Evolutionary conservation across 2,329 filamentous ascomycete genomes (phyloP), one percentile per base, ranked within the genome.

Genomic region (Shiraia bambusicola): DNA sequence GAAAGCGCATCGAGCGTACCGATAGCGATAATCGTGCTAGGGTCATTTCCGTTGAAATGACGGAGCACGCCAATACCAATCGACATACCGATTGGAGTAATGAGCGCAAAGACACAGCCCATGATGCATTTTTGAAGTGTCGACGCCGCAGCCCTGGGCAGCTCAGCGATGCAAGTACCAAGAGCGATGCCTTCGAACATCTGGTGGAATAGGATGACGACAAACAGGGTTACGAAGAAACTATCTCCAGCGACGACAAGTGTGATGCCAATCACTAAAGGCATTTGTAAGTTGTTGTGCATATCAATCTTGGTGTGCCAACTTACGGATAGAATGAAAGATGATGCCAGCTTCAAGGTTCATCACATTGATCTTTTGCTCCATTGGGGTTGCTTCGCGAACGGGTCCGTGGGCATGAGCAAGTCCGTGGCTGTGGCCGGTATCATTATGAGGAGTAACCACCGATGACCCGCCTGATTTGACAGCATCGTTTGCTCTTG

Each of bases 1-100:
- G 82, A 87, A 8, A 90, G 60, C 5, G 86, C 84, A 63, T 91
- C 83, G 1, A 91, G 72, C 0, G 85, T 88, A 0, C 86, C 87
- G 26, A 90, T 81, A 2, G 86, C 82, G 30, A 90, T 67, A 28
- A 89, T 73, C 0, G 86, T 90, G 2, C 75, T 74, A 3, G 75
- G 77, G 52, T 87, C 79, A 54, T 87, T 88, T 3, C 85, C 86
- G 55, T 91, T 90, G 69, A 89, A 90, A 7, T 74, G 64, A 27
- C 83, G 69, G 19, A 90, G 68, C 3, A 87, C 84, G 2, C 84
- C 85, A 25, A 89, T 82, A 1, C 87, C 87, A 45, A 92, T 89
- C 0, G 82, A 85, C 86, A 91, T 91, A 9, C 87, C 87, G 22
- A 88, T 71, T 0, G 87, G 87, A 0, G 87, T 91, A 40, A 88